These are phyloP conservation scores for Tulasnella sp. DNA, from an alignment of 768 basidiomycete genomes.

Conservation along the genomic window DNA sequence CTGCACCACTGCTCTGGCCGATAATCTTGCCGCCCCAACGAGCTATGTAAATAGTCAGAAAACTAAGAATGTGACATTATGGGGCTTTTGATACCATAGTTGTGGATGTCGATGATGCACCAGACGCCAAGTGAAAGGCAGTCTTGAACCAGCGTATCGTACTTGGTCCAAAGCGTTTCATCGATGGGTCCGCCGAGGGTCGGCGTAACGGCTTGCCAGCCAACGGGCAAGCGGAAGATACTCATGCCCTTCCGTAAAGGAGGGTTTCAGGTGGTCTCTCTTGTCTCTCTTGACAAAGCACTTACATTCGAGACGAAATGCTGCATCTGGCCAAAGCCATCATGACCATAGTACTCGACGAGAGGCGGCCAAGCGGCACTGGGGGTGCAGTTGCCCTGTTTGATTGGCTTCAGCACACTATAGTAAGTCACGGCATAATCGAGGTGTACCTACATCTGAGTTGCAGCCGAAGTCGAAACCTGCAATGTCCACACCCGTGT, in stretches of 20 bases:
- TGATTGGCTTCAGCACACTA: no score
- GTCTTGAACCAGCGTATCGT: constrained; percentile 41
- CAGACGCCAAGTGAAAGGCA: constrained; percentile 39
- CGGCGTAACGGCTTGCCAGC: constrained; percentile 37
- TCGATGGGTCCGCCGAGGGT: constrained; percentile 32
- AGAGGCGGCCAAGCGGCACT: constrained; percentile 20
- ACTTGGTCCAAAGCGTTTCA: constrained; percentile 35
- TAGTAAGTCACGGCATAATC: constrained; percentile 37
- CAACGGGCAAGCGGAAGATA: constrained; percentile 46
- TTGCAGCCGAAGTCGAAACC: constrained; percentile 14
- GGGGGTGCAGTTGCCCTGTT: no score
- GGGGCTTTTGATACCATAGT: constrained; percentile 15
- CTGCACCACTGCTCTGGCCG: constrained; percentile 43
- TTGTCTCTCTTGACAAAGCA: neutral
- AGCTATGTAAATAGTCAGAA: constrained; percentile 42
- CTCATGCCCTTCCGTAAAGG: constrained; percentile 30
- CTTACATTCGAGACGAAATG: constrained; percentile 45
- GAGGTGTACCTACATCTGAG: constrained; percentile 26
- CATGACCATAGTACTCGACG: constrained; percentile 34
- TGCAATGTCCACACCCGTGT: neutral
- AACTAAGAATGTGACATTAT: neutral
- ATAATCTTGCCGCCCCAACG: constrained; percentile 44
- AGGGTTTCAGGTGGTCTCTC: neutral
- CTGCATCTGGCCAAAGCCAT: constrained; percentile 45
- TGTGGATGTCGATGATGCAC: constrained; percentile 41